Percentiles rank a stretch among this genome's conserved stretches.
Evolutionary conservation across 257 asterid genomes (phyloP).

Genomic region (Solanum clarkiae): DNA sequence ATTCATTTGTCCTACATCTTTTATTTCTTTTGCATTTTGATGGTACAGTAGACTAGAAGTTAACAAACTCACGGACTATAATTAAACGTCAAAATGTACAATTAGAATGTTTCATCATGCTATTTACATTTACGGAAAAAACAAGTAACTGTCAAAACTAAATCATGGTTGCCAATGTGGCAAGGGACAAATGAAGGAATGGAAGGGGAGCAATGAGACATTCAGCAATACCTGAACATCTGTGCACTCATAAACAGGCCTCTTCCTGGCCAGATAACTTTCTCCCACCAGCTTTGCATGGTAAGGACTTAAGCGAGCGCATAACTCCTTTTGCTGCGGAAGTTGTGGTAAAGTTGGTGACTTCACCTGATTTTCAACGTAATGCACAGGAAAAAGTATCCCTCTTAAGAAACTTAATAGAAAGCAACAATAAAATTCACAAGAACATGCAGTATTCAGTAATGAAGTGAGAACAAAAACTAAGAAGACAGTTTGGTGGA

Average conservation of each 20-base stretch:
- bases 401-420: background rate
- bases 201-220: background rate
- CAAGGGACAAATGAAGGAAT: background rate
- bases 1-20: background rate
- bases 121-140: background rate
- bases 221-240: slow-evolving; percentile 52
- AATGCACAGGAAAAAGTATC: slow-evolving; percentile 9
- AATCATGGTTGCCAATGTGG: background rate
- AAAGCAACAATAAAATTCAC: background rate
- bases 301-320: slow-evolving; percentile 55
- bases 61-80: background rate
- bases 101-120: background rate
- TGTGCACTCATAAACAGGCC: slow-evolving; percentile 84
- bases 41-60: background rate
- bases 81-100: background rate
- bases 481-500: background rate
- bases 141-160: background rate
- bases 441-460: background rate
- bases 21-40: background rate
- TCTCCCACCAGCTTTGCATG: slow-evolving; percentile 93
- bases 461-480: background rate
- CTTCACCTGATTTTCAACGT: slow-evolving; percentile 47
- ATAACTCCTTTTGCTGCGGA: slow-evolving; percentile 72
- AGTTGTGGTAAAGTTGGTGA: slow-evolving; percentile 72
- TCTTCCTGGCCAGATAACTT: slow-evolving; percentile 78